Percentiles rank a stretch among this genome's conserved stretches.
Conservation (phyloP, 257 asterid genomes). For the Fraxinus quadrangulata region DNA sequence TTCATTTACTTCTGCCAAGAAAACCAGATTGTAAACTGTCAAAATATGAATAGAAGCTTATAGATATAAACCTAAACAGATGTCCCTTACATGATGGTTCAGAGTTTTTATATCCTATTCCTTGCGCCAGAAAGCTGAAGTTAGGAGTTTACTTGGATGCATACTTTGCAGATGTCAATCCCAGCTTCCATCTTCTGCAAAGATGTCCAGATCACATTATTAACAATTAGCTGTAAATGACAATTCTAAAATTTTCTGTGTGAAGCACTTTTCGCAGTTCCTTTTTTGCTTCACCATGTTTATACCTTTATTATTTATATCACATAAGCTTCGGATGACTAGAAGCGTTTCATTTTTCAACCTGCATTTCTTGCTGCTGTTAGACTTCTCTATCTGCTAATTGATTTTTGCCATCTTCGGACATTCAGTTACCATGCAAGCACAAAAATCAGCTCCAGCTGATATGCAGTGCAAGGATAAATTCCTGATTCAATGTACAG, state of each 20-base stretch:
- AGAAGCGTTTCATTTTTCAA: not conserved
- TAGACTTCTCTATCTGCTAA: not conserved
- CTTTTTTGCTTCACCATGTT: not conserved
- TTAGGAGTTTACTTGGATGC: not conserved
- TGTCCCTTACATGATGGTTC: not conserved
- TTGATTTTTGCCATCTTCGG: not conserved
- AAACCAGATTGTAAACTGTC: not conserved
- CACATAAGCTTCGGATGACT: not conserved
- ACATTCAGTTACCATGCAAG: conserved; percentile 48
- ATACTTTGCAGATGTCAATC: not conserved
- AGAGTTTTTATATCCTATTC: not conserved
- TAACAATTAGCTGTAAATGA: not conserved
- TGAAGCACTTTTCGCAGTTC: not conserved
- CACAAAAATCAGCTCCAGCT: conserved; percentile 39
- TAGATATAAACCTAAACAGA: not conserved
- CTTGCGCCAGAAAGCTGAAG: not conserved
- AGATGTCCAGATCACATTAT: not conserved
- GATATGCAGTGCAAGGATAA: conserved; percentile 52
- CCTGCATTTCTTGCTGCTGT: not conserved
- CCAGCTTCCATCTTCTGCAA: not conserved
- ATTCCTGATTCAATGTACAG: conserved; percentile 45
- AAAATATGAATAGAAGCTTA: not conserved
- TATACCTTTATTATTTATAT: not conserved
- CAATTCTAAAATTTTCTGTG: not conserved
- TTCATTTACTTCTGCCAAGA: not conserved